Base-by-base conservation (phyloP, 768 basidiomycete species). In the Aureoboletus auriporus region DNA sequence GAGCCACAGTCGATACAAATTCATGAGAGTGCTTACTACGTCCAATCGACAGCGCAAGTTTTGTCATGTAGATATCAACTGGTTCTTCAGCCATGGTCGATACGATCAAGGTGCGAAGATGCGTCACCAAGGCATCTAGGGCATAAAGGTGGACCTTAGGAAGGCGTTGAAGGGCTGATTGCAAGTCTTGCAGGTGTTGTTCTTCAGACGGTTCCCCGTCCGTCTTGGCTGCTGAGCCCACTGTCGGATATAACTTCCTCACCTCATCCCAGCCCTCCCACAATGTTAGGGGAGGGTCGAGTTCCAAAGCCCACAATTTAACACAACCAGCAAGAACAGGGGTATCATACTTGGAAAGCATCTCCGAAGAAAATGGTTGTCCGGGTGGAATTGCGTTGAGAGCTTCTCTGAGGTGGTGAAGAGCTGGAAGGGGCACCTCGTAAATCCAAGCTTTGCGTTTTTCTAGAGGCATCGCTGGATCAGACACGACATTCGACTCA, bases 251-350 rank as follows among this genome's bases (percentile, higher is more conserved):
- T n/a, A 96, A 55, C 53, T 82, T 84, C 46, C 89, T 79, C 52
- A 94, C 75, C 28, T 96, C 93, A 37, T 94, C 92, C 89, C 93
- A 98, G 39, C 86, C 82, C 59, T 94, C 91, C 75, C 85, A 95
- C 40, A 88, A 70, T 14, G 82, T 78, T 10, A 96, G 65, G 26
- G 95, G 93, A 8, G 91, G 89, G 60, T 92, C 83, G 26, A 98
- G 77, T 65, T 98, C 94, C n/a, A 96, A 74, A 20, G 84, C 63
- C 89, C 92, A 97, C 12, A 98, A 70, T 69, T 94, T 97, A 61
- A 94, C 68, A 12, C 83, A 75, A 46, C 84, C 83, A 2, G 94
- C 93, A 28, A 95, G 78, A 16, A 95, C 83, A 13, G 94, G 92
- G 0, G 86, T 76, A 59, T 97, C 92, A 63, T 87, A 91, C 54